phyloP scores from a whole-genome alignment of 2,329 filamentous ascomycete species.

The Xylariaceae sp. region DNA sequence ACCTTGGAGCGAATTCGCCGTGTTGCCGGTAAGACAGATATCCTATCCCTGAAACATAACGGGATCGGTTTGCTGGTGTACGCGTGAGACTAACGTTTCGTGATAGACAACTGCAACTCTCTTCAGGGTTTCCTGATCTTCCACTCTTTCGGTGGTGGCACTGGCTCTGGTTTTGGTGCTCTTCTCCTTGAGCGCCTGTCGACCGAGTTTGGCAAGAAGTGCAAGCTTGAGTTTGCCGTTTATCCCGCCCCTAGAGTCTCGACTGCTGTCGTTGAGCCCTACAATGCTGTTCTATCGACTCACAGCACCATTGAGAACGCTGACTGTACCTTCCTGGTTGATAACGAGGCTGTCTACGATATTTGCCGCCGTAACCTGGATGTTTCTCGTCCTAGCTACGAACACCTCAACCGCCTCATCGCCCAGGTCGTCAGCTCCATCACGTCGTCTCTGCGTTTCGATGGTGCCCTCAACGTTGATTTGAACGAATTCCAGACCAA shows the following conservation, averaged over 20 bases:
- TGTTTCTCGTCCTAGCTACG: slow-evolving; percentile 62
- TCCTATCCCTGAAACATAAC: neutral
- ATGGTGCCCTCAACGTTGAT: slow-evolving; percentile 68
- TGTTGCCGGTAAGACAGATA: slow-evolving; percentile 52
- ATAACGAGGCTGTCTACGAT: slow-evolving; percentile 71
- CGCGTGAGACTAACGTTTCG: slow-evolving; percentile 17
- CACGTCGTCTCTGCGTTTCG: slow-evolving; percentile 66
- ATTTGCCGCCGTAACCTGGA: slow-evolving; percentile 69
- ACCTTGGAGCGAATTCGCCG: slow-evolving; percentile 67
- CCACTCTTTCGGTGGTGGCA: slow-evolving; percentile 70
- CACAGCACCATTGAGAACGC: slow-evolving; percentile 73
- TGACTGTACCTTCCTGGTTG: slow-evolving; percentile 73
- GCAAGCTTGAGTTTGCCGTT: slow-evolving; percentile 69
- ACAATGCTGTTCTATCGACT: slow-evolving; percentile 68
- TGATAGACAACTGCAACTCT: slow-evolving; percentile 63
- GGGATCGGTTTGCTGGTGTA: neutral
- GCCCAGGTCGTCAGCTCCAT: slow-evolving; percentile 71
- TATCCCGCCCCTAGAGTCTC: slow-evolving; percentile 67
- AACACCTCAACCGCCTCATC: slow-evolving; percentile 68
- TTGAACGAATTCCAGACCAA: slow-evolving; percentile 76
- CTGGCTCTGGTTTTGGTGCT: slow-evolving; percentile 66
- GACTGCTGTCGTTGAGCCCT: slow-evolving; percentile 66
- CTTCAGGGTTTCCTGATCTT: slow-evolving; percentile 71
- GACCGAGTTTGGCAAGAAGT: slow-evolving; percentile 72
- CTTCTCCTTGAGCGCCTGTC: slow-evolving; percentile 67